Conservation (phyloP, 371 early-diverging fungal species). For the Syncephalis plumigaleata region DNA sequence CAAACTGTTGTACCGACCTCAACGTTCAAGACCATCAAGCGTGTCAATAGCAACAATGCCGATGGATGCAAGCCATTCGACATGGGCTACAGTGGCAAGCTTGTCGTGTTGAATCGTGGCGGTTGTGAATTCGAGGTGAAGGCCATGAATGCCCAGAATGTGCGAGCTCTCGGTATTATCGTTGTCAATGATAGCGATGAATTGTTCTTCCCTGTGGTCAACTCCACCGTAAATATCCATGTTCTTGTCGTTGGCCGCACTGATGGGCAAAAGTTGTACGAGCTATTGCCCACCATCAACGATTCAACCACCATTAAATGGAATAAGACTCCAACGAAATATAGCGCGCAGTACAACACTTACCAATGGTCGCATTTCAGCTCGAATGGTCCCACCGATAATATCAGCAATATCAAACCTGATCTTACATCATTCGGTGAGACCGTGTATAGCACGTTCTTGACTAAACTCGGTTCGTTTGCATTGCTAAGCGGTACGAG, state of each 20-base stretch:
- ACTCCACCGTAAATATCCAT: background rate
- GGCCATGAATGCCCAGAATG: constrained; percentile 23
- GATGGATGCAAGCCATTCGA: background rate
- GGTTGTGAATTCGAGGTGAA: constrained; percentile 29
- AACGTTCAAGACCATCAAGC: no score
- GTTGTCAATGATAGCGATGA: constrained; percentile 21
- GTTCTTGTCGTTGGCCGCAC: no score
- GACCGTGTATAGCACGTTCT: no score
- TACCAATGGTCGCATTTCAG: constrained; percentile 9
- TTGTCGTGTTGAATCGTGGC: constrained; percentile 41
- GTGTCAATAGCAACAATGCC: background rate
- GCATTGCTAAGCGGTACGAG: background rate
- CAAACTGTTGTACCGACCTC: no score
- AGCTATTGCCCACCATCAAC: no score
- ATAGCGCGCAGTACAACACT: no score
- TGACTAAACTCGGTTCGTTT: constrained; percentile 8
- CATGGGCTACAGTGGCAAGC: constrained; percentile 17
- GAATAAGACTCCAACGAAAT: no score
- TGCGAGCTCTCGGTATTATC: constrained; percentile 42
- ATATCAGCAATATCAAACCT: constrained; percentile 42
- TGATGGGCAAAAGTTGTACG: no score
- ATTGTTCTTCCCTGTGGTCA: constrained; percentile 11
- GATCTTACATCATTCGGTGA: constrained; percentile 16
- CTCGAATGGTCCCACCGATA: constrained; percentile 51
- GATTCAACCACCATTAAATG: no score